Evolutionary conservation across 805 yeast genomes (phyloP).

Genomic region (Spathaspora hagerdaliae): DNA sequence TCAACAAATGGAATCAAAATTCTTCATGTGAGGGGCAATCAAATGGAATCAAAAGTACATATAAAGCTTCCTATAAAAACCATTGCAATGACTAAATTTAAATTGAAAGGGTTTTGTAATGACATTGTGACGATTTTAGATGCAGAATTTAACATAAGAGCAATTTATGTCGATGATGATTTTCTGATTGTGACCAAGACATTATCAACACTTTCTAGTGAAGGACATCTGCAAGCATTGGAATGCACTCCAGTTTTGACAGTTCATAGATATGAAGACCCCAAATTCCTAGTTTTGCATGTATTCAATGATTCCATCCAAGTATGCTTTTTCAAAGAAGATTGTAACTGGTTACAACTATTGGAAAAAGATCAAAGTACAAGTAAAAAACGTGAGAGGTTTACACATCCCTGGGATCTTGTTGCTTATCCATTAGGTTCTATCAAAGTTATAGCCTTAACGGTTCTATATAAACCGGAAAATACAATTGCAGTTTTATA

Average conservation of each 20-base stretch:
- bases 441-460: slow-evolving; percentile 2
- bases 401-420: not conserved
- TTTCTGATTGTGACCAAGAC: not conserved
- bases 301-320: slow-evolving; percentile 2
- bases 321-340: not conserved
- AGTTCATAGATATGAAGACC: slow-evolving; percentile 2
- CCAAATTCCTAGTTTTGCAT: slow-evolving; percentile 2
- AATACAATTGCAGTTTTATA: slow-evolving; percentile 3
- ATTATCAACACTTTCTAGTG: not conserved
- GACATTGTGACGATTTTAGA: not conserved
- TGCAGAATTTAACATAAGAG: not conserved
- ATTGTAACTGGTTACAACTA: not conserved
- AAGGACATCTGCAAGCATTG: not conserved
- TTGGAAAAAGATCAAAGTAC: not conserved
- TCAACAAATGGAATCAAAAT: not conserved
- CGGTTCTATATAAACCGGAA: not conserved
- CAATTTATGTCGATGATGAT: not conserved
- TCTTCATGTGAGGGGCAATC: not conserved
- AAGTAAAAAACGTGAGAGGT: not conserved
- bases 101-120: not conserved
- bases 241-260: slow-evolving; percentile 1
- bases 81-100: not conserved
- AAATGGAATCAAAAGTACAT: not conserved
- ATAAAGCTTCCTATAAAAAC: not conserved
- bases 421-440: slow-evolving; percentile 2